Evolutionary conservation across 768 basidiomycete species (phyloP), one percentile per base, ranked within the genome.

Genomic region (Paxillus involutus): DNA sequence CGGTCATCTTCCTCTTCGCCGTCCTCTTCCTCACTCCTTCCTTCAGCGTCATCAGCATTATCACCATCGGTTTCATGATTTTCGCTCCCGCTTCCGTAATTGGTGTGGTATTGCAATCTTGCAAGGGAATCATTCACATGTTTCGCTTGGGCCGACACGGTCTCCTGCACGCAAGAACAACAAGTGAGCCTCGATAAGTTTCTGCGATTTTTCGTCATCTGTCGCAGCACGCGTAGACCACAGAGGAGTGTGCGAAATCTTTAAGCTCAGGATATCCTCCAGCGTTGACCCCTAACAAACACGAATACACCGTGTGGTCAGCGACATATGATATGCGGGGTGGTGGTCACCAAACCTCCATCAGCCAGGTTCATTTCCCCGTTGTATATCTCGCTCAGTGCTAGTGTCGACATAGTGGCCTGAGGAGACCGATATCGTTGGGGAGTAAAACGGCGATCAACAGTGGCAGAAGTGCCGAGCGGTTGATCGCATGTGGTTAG

Each of bases 191-290:
- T 75, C 67, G n/a, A 83, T 56, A 30, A 92, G 75, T 14, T 54
- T 33, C 29, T 53, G 48, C 0, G 73, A 70, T 13, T 78, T 76
- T 0, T 83, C 80, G 37, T 84, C 72, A 30, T 82, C 75, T 13
- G 74, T 67, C 11, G 86, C 70, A 9, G 85, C 77, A 49, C 82
- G 78, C 0, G 85, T 82, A 13, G 89, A 91, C 91, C 90, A 92
- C 19, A 93, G 69, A 2, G 84, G 77, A 1, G 80, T 78, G 33
- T 78, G 66, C 1, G 82, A 73, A 43, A 83, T 79, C 56, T 79
- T 71, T 33, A 77, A 52, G 37, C 73, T 66, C 61, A 81, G 75
- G 21, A 73, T 64, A 43, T 78, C 77, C 61, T 88, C 84, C 17
- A 88, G 72, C 0, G 78, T 82, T 7, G 82, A 81, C 39, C 88